A percentile compares a stretch with the other conserved stretches of the same genome.
These are phyloP conservation scores for Cucurbita argyrosperma DNA, from an alignment of 306 rosid species.

Conservation along the genomic window DNA sequence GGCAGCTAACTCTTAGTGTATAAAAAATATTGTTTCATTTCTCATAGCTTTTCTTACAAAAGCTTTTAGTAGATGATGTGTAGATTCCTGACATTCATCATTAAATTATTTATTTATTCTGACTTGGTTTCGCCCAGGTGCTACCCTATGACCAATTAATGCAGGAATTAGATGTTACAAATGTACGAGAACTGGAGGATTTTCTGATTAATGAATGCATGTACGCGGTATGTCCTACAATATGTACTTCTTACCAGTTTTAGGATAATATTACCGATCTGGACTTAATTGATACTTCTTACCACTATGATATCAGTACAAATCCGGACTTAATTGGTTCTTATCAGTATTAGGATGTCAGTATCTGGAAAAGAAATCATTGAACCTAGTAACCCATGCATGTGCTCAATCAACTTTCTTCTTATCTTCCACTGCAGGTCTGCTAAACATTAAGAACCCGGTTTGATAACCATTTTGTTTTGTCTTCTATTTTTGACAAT, in stretches of 20 bases:
- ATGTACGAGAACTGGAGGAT: conserved; percentile 86
- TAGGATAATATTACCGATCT: background rate
- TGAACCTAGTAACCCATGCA: background rate
- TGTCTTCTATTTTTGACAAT: too few relatives aligned
- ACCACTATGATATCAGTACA: background rate
- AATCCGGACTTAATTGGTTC: background rate
- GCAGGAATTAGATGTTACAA: conserved; percentile 79
- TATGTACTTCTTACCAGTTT: background rate
- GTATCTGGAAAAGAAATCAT: background rate
- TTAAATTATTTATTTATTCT: conserved; percentile 1
- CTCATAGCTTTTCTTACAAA: background rate
- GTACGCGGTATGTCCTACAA: conserved; percentile 62
- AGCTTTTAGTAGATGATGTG: background rate
- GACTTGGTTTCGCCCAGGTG: conserved; percentile 30
- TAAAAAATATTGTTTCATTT: background rate
- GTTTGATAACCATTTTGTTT: too few relatives aligned
- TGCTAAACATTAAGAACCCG: too few relatives aligned
- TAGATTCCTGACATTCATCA: background rate
- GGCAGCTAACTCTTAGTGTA: background rate
- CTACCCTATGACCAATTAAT: conserved; percentile 76
- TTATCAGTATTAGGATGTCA: background rate
- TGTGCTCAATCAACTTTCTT: background rate
- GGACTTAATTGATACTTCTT: background rate
- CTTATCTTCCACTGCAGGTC: background rate
- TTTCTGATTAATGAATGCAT: conserved; percentile 96